Evolutionary conservation across 306 rosid species (phyloP), one percentile per base, ranked within the genome.

Genomic region (Casuarina glauca): DNA sequence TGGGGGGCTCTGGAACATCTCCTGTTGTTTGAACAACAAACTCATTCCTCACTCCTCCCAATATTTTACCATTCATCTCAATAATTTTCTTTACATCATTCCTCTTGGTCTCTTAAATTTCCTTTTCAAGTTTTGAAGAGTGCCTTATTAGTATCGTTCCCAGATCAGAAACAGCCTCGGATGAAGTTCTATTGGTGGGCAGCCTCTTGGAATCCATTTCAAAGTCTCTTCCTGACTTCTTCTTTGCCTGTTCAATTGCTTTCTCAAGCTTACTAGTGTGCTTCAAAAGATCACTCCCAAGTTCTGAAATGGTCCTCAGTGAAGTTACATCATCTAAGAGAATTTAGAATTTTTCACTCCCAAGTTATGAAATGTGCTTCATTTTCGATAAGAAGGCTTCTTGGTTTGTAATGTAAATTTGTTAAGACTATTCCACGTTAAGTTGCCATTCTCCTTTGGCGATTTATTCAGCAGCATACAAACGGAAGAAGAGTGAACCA

Each of bases 381-480:
- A 26, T 84, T 87, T 95, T 51, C 94, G 92, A 45, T 82, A 94
- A 71, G 93, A 70, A 61, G 97, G 96, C 86, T 93, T 95, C 84
- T 87, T 88, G 55, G 88, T 93, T 80, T 88, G 99, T 12, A 91
- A 81, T 32, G 90, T 70, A 68, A 88, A 72, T 84, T 87, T 95
- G 82, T 82, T 91, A 9, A 91, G 91, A 80, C 92, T 83, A 79
- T 62, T 77, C 73, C 87, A 43, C 69, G 86, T 26, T 52, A 91
- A 81, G 44, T 82, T 89, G 32, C 83, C 84, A 48, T 76, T 63
- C 81, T 90, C 97, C 85, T 83, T 93, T 58, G 42, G 58, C 82
- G 63, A 45, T 72, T 83, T 95, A 74, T 74, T 91, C 99, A 93
- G 93, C 71, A 87, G 12, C 53, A 77, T n/a, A 52, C 71, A 58